Conservation (phyloP, 495 filamentous ascomycete genomes). For the Neurospora sp. region DNA sequence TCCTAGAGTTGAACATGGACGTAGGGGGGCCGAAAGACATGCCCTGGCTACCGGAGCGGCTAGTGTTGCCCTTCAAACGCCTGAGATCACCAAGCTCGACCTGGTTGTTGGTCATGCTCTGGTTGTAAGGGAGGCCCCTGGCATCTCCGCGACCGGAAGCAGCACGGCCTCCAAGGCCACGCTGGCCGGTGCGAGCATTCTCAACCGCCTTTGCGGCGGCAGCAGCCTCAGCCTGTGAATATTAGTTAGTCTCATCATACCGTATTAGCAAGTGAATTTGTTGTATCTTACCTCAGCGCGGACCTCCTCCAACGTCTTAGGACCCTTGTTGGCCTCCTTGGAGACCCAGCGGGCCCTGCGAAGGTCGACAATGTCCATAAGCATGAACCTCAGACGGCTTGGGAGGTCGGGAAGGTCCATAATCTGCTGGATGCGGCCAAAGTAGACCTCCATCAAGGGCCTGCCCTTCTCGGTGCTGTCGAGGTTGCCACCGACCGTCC, state of each 20-base stretch:
- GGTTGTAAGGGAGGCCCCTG: slow-evolving; percentile 64
- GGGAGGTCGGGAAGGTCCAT: slow-evolving; percentile 66
- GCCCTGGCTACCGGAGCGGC: slow-evolving; percentile 47
- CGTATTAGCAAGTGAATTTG: background rate
- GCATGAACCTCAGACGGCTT: slow-evolving; percentile 87
- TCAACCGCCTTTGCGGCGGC: slow-evolving; percentile 60
- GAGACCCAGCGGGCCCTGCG: slow-evolving; percentile 63
- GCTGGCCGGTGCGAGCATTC: slow-evolving; percentile 46
- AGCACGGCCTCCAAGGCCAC: slow-evolving; percentile 54
- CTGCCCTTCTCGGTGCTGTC: slow-evolving; percentile 71
- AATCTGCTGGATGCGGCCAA: slow-evolving; percentile 71
- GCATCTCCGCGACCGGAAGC: slow-evolving; percentile 75
- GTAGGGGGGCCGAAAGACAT: slow-evolving; percentile 59
- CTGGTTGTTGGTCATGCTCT: slow-evolving; percentile 53
- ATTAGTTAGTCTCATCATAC: slow-evolving; percentile 10
- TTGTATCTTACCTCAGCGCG: slow-evolving; percentile 58
- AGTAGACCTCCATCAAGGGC: slow-evolving; percentile 88
- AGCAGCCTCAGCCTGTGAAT: slow-evolving; percentile 47
- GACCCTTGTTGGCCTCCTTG: slow-evolving; percentile 85
- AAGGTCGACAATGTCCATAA: slow-evolving; percentile 88
- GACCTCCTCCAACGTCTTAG: slow-evolving; percentile 91
- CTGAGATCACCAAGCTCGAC: slow-evolving; percentile 85
- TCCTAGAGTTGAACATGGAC: slow-evolving; percentile 68
- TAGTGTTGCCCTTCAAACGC: slow-evolving; percentile 52
- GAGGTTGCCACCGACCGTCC: slow-evolving; percentile 80